Conservation (phyloP, 2,329 filamentous ascomycete species). For the Colletotrichum ledebouriae region DNA sequence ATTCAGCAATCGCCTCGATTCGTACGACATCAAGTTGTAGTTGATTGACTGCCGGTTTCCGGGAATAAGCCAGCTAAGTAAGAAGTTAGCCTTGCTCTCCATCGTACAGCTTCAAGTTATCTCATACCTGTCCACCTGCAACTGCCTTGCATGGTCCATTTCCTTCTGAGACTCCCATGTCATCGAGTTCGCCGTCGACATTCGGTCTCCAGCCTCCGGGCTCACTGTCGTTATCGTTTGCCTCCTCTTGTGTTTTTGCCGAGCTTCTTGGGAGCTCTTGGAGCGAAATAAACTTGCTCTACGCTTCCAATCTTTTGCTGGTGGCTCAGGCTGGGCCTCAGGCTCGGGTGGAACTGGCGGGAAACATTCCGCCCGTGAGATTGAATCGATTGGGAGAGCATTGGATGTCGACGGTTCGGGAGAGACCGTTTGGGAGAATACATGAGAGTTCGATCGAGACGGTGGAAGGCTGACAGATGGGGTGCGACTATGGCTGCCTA, state of each 20-base stretch:
- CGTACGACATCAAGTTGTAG: slow-evolving; percentile 60
- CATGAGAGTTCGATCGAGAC: slow-evolving; percentile 33
- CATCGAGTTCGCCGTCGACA: slow-evolving; percentile 43
- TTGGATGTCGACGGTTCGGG: slow-evolving; percentile 30
- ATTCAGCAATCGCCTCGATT: slow-evolving; percentile 59
- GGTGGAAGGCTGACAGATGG: slow-evolving; percentile 47
- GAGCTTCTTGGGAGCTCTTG: slow-evolving; percentile 41
- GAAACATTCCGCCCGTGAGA: neutral
- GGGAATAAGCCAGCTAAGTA: slow-evolving; percentile 50
- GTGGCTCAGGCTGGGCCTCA: slow-evolving; percentile 10
- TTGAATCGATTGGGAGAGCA: neutral
- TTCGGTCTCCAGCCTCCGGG: slow-evolving; percentile 37
- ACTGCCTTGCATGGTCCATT: slow-evolving; percentile 42
- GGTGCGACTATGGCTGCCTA: slow-evolving; percentile 52
- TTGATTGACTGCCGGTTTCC: slow-evolving; percentile 56
- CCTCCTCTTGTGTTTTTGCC: slow-evolving; percentile 24
- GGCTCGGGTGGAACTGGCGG: slow-evolving; percentile 20
- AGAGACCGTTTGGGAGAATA: slow-evolving; percentile 16
- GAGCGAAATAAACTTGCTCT: slow-evolving; percentile 42
- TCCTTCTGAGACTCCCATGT: slow-evolving; percentile 40
- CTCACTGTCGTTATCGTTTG: slow-evolving; percentile 16
- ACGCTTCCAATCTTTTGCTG: slow-evolving; percentile 40
- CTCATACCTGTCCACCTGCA: slow-evolving; percentile 41
- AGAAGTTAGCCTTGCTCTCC: slow-evolving; percentile 17
- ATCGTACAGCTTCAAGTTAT: too few species aligned